A percentile compares a stretch with the other conserved stretches of the same genome.
Conservation (phyloP, 192 early-diverging fungal genomes). For the Hyaloraphidium curvatum region DNA sequence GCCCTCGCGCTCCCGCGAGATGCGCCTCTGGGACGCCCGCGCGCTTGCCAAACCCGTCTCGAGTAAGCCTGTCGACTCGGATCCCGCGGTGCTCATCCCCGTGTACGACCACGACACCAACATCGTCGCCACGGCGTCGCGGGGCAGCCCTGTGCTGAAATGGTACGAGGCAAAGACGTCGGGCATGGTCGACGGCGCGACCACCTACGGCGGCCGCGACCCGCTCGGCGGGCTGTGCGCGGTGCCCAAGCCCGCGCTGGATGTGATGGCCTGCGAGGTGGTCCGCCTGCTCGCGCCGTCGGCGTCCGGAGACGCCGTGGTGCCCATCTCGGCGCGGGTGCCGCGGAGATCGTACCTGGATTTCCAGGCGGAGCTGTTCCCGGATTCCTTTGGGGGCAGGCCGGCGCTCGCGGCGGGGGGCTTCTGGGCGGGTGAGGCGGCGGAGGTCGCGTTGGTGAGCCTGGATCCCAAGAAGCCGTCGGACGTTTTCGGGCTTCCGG, state of each 20-base stretch:
- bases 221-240: background rate
- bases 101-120: no score
- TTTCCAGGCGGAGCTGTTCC: constrained; percentile 71
- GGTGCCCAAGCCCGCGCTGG: background rate
- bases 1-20: no score
- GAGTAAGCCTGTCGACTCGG: no score
- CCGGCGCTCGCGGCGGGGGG: constrained; percentile 31
- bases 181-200: no score
- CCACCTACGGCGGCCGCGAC: no score
- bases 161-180: no score
- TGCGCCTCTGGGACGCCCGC: no score
- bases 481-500: no score
- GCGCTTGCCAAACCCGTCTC: no score
- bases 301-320: constrained; percentile 32
- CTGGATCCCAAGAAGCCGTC: constrained; percentile 31
- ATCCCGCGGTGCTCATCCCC: no score
- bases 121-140: no score
- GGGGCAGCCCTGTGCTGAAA: no score
- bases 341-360: constrained; percentile 59
- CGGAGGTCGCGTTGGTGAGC: constrained; percentile 15
- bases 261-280: constrained; percentile 51
- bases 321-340: constrained; percentile 47
- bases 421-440: constrained; percentile 37
- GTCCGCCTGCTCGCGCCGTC: constrained; percentile 33
- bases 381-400: constrained; percentile 33